A percentile compares a stretch with the other conserved stretches of the same genome.
Evolutionary conservation across 1,139 yeast genomes (phyloP).

Genomic region (Kurtzmaniella quercitrusa): DNA sequence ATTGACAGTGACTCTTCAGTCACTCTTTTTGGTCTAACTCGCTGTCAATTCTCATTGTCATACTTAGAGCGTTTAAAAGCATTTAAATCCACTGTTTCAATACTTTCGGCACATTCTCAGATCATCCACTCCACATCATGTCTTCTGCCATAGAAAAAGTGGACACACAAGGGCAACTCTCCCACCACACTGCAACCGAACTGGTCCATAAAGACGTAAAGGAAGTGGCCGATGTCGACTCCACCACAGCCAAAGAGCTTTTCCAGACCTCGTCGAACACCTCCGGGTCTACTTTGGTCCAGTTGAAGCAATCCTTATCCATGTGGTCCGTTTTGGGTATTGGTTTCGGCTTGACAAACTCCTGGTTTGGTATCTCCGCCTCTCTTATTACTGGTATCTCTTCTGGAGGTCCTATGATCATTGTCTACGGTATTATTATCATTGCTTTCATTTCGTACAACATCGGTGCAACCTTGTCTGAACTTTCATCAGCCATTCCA

Average conservation of each 20-base stretch:
- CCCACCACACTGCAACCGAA: neutral
- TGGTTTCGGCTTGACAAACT: constrained; percentile 66
- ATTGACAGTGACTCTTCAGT: no score
- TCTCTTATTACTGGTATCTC: constrained; percentile 59
- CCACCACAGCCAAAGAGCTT: neutral
- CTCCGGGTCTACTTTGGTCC: neutral
- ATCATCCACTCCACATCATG: neutral
- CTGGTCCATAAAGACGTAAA: neutral
- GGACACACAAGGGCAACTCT: neutral
- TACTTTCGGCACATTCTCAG: no score
- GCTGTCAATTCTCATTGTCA: no score
- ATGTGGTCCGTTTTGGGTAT: constrained; percentile 57
- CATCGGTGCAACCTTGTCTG: constrained; percentile 32
- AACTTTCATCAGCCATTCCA: constrained; percentile 25
- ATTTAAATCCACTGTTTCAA: no score
- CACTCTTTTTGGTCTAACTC: no score
- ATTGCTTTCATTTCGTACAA: constrained; percentile 45
- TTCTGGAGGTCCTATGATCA: constrained; percentile 66
- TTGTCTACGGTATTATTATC: constrained; percentile 64
- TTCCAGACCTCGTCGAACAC: neutral
- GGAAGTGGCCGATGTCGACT: neutral
- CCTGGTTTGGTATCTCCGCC: constrained; percentile 68
- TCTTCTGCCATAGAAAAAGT: neutral
- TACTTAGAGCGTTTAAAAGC: no score
- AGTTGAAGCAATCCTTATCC: constrained; percentile 13